Evolutionary conservation across 192 early-diverging fungal species (phyloP).

Genomic region (Linnemannia hyalina): DNA sequence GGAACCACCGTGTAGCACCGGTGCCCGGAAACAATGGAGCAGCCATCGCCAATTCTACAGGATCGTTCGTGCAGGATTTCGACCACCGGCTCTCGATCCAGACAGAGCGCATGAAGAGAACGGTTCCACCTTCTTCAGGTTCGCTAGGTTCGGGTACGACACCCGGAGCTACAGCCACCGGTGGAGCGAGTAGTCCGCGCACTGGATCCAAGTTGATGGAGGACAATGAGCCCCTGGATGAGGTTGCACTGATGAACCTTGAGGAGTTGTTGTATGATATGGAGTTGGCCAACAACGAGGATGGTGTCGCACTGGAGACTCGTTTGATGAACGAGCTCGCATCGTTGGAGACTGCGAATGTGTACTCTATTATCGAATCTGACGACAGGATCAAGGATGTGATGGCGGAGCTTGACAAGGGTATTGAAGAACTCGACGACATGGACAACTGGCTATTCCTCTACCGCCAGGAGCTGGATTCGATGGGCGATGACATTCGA

Average conservation of each 20-base stretch:
- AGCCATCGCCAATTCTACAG: constrained; percentile 18
- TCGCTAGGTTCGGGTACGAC: constrained; percentile 20
- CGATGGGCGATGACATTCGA: constrained; percentile 80
- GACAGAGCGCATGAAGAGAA: constrained; percentile 52
- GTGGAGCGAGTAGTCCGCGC: constrained; percentile 23
- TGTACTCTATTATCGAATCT: constrained; percentile 93
- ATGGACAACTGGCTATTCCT: constrained; percentile 91
- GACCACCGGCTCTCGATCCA: constrained; percentile 47
- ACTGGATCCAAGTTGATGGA: constrained; percentile 38
- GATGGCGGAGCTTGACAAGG: constrained; percentile 86
- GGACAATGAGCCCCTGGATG: constrained; percentile 58
- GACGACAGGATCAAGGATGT: constrained; percentile 88
- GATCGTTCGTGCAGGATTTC: constrained; percentile 53
- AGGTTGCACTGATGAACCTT: constrained; percentile 79
- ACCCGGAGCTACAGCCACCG: constrained; percentile 8
- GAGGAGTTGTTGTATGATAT: constrained; percentile 87
- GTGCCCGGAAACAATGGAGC: constrained; percentile 29
- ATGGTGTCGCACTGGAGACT: constrained; percentile 89
- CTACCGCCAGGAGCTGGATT: constrained; percentile 90
- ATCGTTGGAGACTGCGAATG: constrained; percentile 91
- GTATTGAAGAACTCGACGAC: constrained; percentile 82
- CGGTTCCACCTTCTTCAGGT: constrained; percentile 12
- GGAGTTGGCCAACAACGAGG: constrained; percentile 90
- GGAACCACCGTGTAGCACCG: constrained; percentile 28
- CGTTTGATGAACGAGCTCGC: constrained; percentile 87